Base-by-base conservation (phyloP, 2,329 filamentous ascomycete genomes). In the Simplicillium aogashimaense region DNA sequence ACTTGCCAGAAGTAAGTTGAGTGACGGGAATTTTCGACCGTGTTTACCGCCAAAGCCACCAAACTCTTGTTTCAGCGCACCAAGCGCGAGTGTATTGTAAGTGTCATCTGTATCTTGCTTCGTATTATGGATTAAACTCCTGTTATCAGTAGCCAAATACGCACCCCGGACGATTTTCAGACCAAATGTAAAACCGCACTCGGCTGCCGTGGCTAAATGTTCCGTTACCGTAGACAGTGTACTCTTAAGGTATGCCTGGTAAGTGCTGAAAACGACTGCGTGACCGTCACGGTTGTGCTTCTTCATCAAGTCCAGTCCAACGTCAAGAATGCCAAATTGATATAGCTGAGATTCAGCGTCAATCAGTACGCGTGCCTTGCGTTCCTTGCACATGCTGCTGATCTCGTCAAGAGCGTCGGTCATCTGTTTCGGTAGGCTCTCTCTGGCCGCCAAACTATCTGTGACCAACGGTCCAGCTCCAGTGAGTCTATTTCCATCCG, bases 141-240 rank as follows among this genome's bases (percentile, higher is more conserved):
- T 55, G 33, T 65, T 60, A 35, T 78, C 74, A 0, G 62, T 64
- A 20, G 58, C 56, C 30, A 78, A 62, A 51, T 78, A 78, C 13
- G 73, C 74, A 16, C 73, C 72, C 12, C 73, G 64, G 2, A 77
- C 74, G 8, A 77, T 58, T 53, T 78, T 78, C 40, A 76, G 56
- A 13, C 74, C 74, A 0, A 74, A 61, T 0, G 68, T 72, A 50
- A 71, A 77, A 3, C 57, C 58, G 25, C 70, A 63, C 3, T 66
- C 55, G 7, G 56, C 47, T 0, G 74, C 73, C 0, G 47, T 50
- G 1, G 54, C 57, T 14, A 78, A 59, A 43, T 77, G 69, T 18
- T 55, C 46, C 1, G 61, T 56, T 3, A 77, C 48, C 3, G 59
- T 63, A 9, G 45, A 51, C 1, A 64, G 54, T 2, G 67, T 70